Evolutionary conservation across 352 stramenopile genomes (phyloP).

Genomic region (Globisporangium cederbergense): DNA sequence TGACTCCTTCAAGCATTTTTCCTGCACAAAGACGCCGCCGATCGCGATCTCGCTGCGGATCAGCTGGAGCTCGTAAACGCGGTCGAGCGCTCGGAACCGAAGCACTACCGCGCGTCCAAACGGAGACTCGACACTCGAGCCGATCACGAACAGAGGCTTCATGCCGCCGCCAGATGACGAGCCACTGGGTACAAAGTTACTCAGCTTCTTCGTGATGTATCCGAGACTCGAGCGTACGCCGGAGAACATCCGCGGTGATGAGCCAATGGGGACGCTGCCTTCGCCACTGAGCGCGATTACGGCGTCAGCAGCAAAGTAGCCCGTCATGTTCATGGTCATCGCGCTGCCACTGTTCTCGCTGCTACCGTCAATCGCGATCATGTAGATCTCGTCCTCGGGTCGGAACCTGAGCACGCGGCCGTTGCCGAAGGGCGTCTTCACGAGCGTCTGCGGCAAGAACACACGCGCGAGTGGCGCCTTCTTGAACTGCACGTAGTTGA

Average conservation of each 20-base stretch:
- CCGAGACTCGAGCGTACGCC: slow-evolving; percentile 68
- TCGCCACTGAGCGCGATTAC: slow-evolving; percentile 41
- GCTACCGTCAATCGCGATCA: slow-evolving; percentile 38
- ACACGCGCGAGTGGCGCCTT: slow-evolving; percentile 36
- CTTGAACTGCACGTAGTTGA: slow-evolving; percentile 60
- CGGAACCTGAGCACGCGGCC: slow-evolving; percentile 61
- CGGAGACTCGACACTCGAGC: slow-evolving; percentile 63
- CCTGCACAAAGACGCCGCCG: slow-evolving; percentile 48
- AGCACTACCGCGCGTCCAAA: slow-evolving; percentile 73
- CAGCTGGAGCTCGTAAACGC: slow-evolving; percentile 69
- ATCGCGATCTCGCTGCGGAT: slow-evolving; percentile 39
- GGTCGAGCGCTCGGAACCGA: slow-evolving; percentile 54
- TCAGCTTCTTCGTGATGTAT: slow-evolving; percentile 80
- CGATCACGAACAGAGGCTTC: slow-evolving; percentile 52
- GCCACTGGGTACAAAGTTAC: slow-evolving; percentile 57
- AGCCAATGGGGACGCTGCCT: slow-evolving; percentile 24
- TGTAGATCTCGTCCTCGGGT: slow-evolving; percentile 68
- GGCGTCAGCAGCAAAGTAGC: slow-evolving; percentile 46
- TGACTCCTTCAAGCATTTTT: slow-evolving; percentile 43
- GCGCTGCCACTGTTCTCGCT: slow-evolving; percentile 19
- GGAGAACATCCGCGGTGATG: slow-evolving; percentile 68
- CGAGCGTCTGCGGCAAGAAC: slow-evolving; percentile 46
- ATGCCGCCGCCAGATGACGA: slow-evolving; percentile 10
- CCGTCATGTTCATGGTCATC: slow-evolving; percentile 33
- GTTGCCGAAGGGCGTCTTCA: slow-evolving; percentile 79